Evolutionary conservation across 768 basidiomycete species (phyloP), one percentile per base, ranked within the genome.

Genomic region (Filobasidium wieringae): DNA sequence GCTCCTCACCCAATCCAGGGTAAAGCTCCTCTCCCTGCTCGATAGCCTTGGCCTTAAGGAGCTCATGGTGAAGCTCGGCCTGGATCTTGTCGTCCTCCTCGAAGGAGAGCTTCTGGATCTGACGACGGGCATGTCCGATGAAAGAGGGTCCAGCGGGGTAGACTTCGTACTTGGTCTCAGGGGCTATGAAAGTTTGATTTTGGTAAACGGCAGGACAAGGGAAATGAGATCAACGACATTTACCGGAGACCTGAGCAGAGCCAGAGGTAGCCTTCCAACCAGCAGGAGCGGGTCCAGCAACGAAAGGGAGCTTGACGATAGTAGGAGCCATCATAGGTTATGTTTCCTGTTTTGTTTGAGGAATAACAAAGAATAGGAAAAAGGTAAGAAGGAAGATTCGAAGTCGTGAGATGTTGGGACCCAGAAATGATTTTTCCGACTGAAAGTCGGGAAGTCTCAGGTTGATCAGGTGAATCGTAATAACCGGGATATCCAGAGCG

Each of bases 1-100:
- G 78, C 75, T 97, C 95, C 58, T 89, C 86, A 1, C 91, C 92
- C 6, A 97, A 85, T 29, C 90, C 93, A 12, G 89, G 82, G 77
- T 92, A 91, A 66, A 88, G 87, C 61, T 86, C 86, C 53, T 77
- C 78, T 4, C 71, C 68, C 19, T 78, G 81, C 41, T 74, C 74
- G 4, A 39, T 77, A 77, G 53, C 79, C 76, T 32, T 79, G 73
- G 37, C 62, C 58, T 53, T 53, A 50, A 57, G 60, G 37, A 55
- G 32, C 33, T 79, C 80, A 66, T 78, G 77, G 33, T 75, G 77
- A 58, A 81, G 79, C 60, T 80, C 78, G 65, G 79, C 77, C 47
- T 81, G 72, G 68, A 80, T 79, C 66, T 79, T 79, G 76, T 96
- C 91, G 64, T 91, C 80, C 54, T 88, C 82, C 51, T 83, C 84